Conservation (phyloP, 257 asterid species). For the Solanum paucissectum region DNA sequence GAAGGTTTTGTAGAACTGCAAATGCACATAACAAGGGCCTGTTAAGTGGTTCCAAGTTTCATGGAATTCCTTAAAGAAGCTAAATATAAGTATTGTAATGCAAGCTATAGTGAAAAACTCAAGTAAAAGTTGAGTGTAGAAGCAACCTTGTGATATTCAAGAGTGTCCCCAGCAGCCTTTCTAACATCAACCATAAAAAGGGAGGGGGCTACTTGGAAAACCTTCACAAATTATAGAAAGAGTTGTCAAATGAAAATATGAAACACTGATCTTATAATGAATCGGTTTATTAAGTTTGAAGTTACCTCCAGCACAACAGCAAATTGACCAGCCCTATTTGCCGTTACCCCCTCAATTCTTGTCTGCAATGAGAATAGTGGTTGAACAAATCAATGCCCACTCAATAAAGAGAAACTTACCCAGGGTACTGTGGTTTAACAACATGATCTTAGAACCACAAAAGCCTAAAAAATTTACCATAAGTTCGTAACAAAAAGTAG, state of each 20-base stretch:
- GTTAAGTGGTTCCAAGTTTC: neutral
- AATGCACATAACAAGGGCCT: neutral
- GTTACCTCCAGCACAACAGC: conserved; percentile 91
- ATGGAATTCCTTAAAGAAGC: neutral
- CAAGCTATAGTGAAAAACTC: neutral
- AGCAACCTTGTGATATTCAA: conserved; percentile 85
- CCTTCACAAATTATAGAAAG: conserved; percentile 22
- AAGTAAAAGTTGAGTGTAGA: neutral
- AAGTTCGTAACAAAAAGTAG: neutral
- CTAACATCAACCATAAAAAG: conserved; percentile 96
- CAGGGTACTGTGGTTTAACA: neutral
- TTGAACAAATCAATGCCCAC: neutral
- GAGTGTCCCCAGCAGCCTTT: conserved; percentile 95
- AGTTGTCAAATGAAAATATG: neutral
- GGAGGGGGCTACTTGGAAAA: conserved; percentile 79
- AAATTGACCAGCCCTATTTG: conserved; percentile 56
- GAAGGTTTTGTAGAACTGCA: conserved; percentile 84
- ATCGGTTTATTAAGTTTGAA: neutral
- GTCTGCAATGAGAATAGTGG: conserved; percentile 40
- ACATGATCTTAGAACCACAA: neutral
- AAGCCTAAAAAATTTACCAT: neutral
- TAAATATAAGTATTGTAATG: neutral
- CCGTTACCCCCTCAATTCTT: conserved; percentile 74
- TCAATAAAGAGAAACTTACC: neutral
- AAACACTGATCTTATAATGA: neutral